phyloP scores from a whole-genome alignment of 371 early-diverging fungal genomes.

The Rhizopus sp. region DNA sequence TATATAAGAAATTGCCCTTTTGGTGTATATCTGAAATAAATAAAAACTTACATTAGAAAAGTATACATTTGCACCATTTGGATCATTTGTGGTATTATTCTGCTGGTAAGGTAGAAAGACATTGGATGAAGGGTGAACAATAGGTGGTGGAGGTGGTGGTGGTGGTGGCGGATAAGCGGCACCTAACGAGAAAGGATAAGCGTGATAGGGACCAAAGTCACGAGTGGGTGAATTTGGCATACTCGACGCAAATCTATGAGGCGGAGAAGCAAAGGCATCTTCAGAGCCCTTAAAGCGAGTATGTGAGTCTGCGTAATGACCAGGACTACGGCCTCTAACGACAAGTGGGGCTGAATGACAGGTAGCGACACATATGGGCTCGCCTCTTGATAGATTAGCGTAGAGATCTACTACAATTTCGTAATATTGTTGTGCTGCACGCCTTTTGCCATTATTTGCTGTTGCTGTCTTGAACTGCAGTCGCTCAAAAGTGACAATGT shows the following conservation, averaged over 20 bases:
- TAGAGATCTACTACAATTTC: slow-evolving; percentile 63
- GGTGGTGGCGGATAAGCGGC: slow-evolving; percentile 11
- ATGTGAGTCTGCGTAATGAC: slow-evolving; percentile 73
- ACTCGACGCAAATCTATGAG: slow-evolving; percentile 20
- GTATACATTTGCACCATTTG: not conserved
- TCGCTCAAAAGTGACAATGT: slow-evolving; percentile 77
- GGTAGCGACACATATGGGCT: slow-evolving; percentile 56
- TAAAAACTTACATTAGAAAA: not conserved
- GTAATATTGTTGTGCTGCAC: slow-evolving; percentile 86
- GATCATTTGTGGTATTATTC: too few species aligned
- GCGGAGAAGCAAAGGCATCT: slow-evolving; percentile 18
- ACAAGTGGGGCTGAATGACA: slow-evolving; percentile 73
- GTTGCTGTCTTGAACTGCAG: slow-evolving; percentile 94
- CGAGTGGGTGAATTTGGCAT: slow-evolving; percentile 32
- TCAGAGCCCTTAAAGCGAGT: slow-evolving; percentile 31
- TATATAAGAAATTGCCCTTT: too few species aligned
- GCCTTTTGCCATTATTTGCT: slow-evolving; percentile 83
- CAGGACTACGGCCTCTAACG: slow-evolving; percentile 87
- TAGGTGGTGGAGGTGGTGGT: not conserved
- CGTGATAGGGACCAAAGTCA: slow-evolving; percentile 30
- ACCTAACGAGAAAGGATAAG: slow-evolving; percentile 19
- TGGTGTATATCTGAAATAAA: too few species aligned
- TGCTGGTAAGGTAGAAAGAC: not conserved
- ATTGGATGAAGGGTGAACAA: not conserved
- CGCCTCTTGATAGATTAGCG: slow-evolving; percentile 54